Percentiles rank a stretch among this genome's conserved stretches.
Conservation (phyloP, 768 basidiomycete species). For the Lepiota brunneoincarnata region DNA sequence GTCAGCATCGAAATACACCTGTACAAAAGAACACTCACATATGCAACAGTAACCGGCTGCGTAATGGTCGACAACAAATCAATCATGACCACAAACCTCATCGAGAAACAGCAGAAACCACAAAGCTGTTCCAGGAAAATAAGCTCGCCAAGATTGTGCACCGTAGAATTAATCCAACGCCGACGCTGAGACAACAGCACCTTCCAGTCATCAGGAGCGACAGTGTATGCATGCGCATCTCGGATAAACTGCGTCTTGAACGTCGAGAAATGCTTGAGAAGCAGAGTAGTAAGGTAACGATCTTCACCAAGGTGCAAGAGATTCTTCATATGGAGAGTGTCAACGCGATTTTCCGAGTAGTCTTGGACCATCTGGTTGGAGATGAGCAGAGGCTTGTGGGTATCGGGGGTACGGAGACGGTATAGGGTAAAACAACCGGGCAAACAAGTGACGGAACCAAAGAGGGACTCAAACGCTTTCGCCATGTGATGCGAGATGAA, state of each 20-base stretch:
- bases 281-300: constrained; percentile 94
- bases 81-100: constrained; percentile 98
- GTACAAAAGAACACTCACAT: constrained; percentile 51
- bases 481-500: constrained; percentile 99
- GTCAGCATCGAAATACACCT: not conserved
- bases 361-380: constrained; percentile 88
- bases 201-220: constrained; percentile 95
- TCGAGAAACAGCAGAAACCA: constrained; percentile 98
- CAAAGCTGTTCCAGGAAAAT: constrained; percentile 89
- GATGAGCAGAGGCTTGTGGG: constrained; percentile 91
- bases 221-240: constrained; percentile 91
- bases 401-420: constrained; percentile 91
- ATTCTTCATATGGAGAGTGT: constrained; percentile 99
- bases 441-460: constrained; percentile 97
- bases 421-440: constrained; percentile 99
- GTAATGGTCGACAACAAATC: constrained; percentile 87
- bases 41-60: constrained; percentile 84
- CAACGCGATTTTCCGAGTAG: constrained; percentile 94
- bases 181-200: constrained; percentile 93
- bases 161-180: constrained; percentile 99
- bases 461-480: constrained; percentile 95
- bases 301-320: constrained; percentile 97
- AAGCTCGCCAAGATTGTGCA: constrained; percentile 94
- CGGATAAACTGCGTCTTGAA: constrained; percentile 96
- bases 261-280: constrained; percentile 92